Percentiles rank a stretch among this genome's conserved stretches.
These are phyloP conservation scores for Penicillium sclerotiorum DNA, from an alignment of 2,329 filamentous ascomycete species.

Conservation along the genomic window DNA sequence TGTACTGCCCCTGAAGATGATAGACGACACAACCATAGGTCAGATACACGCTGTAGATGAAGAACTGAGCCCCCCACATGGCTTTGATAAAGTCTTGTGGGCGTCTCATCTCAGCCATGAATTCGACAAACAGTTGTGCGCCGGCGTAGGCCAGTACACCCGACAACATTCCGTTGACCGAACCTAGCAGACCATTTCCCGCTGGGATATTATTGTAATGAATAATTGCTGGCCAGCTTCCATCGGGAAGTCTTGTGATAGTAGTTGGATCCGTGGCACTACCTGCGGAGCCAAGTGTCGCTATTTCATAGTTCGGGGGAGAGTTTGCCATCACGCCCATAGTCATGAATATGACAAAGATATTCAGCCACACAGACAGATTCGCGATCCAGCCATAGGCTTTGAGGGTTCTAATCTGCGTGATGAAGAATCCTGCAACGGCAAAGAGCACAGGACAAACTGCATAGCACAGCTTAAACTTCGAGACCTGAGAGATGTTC, in stretches of 20 bases:
- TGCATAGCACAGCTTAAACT: constrained; percentile 55
- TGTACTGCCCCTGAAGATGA: constrained; percentile 52
- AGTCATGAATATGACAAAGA: constrained; percentile 58
- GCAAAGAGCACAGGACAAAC: constrained; percentile 56
- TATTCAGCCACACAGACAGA: constrained; percentile 58
- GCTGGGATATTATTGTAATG: constrained; percentile 48
- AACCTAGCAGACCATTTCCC: constrained; percentile 43
- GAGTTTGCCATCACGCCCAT: constrained; percentile 57
- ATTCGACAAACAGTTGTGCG: constrained; percentile 60
- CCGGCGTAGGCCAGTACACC: constrained; percentile 63
- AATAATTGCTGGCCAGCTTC: constrained; percentile 35
- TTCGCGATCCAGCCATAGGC: constrained; percentile 60
- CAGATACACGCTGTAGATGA: constrained; percentile 53
- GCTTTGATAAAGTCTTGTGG: constrained; percentile 55
- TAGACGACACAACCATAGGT: constrained; percentile 54
- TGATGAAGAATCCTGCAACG: constrained; percentile 54
- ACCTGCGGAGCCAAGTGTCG: constrained; percentile 30
- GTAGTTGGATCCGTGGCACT: constrained; percentile 23
- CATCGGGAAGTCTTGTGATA: constrained; percentile 30
- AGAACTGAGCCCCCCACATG: constrained; percentile 48
- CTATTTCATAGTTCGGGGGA: constrained; percentile 51
- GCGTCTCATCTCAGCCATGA: constrained; percentile 58
- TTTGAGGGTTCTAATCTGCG: constrained; percentile 60
- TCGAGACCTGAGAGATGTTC: constrained; percentile 57
- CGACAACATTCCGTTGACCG: constrained; percentile 56